Conservation (phyloP, 2,329 filamentous ascomycete species). For the Fusarium sp. region DNA sequence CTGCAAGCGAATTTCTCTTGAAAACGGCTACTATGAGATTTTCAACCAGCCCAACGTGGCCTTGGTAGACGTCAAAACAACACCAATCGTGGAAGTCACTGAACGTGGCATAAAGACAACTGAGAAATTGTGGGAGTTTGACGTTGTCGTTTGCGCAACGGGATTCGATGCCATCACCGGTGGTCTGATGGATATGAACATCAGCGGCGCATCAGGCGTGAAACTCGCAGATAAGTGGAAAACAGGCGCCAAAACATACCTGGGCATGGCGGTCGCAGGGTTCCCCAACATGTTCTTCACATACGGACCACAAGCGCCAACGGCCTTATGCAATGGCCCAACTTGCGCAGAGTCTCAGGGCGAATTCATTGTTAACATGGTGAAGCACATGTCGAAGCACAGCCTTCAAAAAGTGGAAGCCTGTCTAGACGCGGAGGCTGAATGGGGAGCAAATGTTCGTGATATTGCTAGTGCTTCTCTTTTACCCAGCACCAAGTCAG, state of each 20-base stretch:
- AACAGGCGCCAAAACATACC: not conserved
- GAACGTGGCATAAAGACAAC: not conserved
- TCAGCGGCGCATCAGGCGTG: not conserved
- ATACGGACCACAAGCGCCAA: constrained; percentile 10
- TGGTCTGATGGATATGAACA: constrained; percentile 7
- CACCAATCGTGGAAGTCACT: constrained; percentile 7
- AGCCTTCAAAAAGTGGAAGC: not conserved
- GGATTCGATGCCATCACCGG: constrained; percentile 35
- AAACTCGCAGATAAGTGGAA: constrained; percentile 10
- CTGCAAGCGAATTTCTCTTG: constrained; percentile 19
- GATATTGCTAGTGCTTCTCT: not conserved
- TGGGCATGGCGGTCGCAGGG: not conserved
- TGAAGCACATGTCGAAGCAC: not conserved
- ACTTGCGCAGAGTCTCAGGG: not conserved
- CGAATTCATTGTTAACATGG: not conserved
- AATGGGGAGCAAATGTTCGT: not conserved
- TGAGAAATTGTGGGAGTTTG: constrained; percentile 1
- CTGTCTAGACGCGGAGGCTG: not conserved
- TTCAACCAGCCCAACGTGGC: constrained; percentile 30
- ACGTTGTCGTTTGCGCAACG: constrained; percentile 23
- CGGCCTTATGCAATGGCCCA: not conserved
- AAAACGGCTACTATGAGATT: constrained; percentile 25
- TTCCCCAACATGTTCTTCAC: constrained; percentile 19
- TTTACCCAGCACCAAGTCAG: not conserved
- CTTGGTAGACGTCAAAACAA: constrained; percentile 15